A percentile compares a stretch with the other conserved stretches of the same genome.
Evolutionary conservation across 495 filamentous ascomycete genomes (phyloP).

Genomic region (Xeromyces bisporus): DNA sequence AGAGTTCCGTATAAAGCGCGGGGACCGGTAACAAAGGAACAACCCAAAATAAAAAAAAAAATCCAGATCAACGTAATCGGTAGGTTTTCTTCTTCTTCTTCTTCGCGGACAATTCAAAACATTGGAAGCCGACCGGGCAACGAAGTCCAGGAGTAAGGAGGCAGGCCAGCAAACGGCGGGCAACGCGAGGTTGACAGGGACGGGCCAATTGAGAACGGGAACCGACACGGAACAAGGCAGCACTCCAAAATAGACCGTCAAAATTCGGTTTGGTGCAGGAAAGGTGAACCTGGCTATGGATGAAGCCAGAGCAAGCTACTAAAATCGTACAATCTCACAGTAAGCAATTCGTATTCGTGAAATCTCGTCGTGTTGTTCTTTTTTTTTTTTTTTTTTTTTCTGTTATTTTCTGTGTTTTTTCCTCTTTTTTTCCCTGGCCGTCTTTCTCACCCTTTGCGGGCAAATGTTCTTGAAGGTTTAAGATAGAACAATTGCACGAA

Average conservation of each 20-base stretch:
- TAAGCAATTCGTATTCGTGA: slow-evolving; percentile 10
- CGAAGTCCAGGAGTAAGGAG: slow-evolving; percentile 6
- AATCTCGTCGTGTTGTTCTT: not conserved
- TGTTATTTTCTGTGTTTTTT: not conserved
- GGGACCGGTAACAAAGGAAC: slow-evolving; percentile 23
- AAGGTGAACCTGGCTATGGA: not conserved
- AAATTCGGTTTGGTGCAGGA: not conserved
- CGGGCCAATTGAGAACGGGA: slow-evolving; percentile 3
- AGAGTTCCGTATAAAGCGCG: slow-evolving; percentile 27
- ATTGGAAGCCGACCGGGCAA: slow-evolving; percentile 15
- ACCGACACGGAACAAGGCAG: slow-evolving; percentile 6
- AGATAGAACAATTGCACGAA: no score
- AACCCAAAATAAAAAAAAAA: slow-evolving; percentile 6
- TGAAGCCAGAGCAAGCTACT: slow-evolving; percentile 2
- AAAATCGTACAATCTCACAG: slow-evolving; percentile 5
- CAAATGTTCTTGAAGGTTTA: no score
- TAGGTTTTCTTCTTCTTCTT: not conserved
- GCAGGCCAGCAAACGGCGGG: slow-evolving; percentile 4
- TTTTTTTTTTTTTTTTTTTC: not conserved
- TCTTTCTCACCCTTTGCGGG: not conserved
- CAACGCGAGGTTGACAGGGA: slow-evolving; percentile 4
- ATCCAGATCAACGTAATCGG: not conserved
- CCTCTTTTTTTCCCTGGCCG: not conserved
- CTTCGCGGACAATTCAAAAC: slow-evolving; percentile 12
- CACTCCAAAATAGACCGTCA: not conserved